Base-by-base conservation (phyloP, 352 stramenopile species). In the Phytophthora rubi region DNA sequence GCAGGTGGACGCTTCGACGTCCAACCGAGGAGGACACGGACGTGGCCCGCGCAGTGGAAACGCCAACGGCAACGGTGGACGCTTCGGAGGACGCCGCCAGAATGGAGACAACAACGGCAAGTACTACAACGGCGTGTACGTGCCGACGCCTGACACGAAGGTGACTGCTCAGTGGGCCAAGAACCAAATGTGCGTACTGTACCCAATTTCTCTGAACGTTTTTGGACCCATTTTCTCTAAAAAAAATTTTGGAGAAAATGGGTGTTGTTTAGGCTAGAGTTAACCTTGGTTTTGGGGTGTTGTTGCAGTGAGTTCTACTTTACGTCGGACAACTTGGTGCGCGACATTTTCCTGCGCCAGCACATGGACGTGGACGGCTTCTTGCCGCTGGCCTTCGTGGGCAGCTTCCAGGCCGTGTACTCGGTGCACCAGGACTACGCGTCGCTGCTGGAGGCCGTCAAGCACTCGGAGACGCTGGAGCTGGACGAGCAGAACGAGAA, bases 401-500 rank as follows among this genome's bases (percentile, higher is more conserved):
- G 88, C 57, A 95, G 88, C 68, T 97, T 97, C 71, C 90, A 95
- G 75, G 88, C 89, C 15, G 90, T 97, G 37, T 96, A 86, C 59
- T 83, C 88, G 16, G 80, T 92, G 61, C 90, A 95, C 72, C 86
- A 94, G 71, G 88, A 96, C 77, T 95, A 96, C 67, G 55, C 79
- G 59, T 90, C 90, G 59, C 79, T 97, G 18, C 65, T 94, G 44
- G 84, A 88, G 9, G 76, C 85, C 52, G 83, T 97, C 65, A 86
- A 92, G 62, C 26, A 75, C 12, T 94, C 85, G 26, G 70, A 87
- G 49, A 71, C 70, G 4, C 59, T 96, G 3, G 86, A 97, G 72
- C 68, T 97, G 42, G 91, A 97, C 71, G 83, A 90, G 32, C 74
- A 82, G 70, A 97, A 97, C 76, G 91, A 97, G 70, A 97, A 94